Percentiles rank a stretch among this genome's conserved stretches.
Conservation (phyloP, 257 asterid genomes). For the Penstemon barbatus region DNA sequence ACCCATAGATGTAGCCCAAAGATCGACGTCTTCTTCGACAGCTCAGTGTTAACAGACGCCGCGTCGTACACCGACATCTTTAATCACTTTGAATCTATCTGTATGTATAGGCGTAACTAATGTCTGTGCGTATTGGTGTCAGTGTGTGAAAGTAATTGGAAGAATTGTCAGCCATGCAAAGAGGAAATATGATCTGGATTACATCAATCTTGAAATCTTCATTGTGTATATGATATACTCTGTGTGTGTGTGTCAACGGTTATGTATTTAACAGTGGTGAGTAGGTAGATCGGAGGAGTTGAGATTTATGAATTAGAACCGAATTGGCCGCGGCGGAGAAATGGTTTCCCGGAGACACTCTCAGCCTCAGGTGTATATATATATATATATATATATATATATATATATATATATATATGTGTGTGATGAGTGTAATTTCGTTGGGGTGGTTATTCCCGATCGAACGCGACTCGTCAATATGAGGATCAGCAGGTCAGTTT, state of each 20-base stretch:
- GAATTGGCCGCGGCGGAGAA: background rate
- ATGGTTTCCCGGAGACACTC: background rate
- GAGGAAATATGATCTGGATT: constrained; percentile 21
- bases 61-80: constrained; percentile 72
- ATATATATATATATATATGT: too few species aligned
- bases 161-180: constrained; percentile 32
- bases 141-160: constrained; percentile 23
- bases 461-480: too few species aligned
- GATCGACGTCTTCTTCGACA: constrained; percentile 75
- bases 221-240: too few species aligned
- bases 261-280: too few species aligned
- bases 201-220: constrained; percentile 18
- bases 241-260: too few species aligned
- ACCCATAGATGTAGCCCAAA: constrained; percentile 83
- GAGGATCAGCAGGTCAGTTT: too few species aligned
- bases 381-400: too few species aligned
- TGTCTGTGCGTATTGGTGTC: background rate
- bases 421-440: too few species aligned
- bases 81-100: background rate
- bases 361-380: background rate
- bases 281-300: background rate
- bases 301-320: background rate
- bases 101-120: background rate
- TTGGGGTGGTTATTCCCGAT: too few species aligned
- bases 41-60: constrained; percentile 56